Conservation (phyloP, 2,329 filamentous ascomycete species). For the Fusarium devonianum region DNA sequence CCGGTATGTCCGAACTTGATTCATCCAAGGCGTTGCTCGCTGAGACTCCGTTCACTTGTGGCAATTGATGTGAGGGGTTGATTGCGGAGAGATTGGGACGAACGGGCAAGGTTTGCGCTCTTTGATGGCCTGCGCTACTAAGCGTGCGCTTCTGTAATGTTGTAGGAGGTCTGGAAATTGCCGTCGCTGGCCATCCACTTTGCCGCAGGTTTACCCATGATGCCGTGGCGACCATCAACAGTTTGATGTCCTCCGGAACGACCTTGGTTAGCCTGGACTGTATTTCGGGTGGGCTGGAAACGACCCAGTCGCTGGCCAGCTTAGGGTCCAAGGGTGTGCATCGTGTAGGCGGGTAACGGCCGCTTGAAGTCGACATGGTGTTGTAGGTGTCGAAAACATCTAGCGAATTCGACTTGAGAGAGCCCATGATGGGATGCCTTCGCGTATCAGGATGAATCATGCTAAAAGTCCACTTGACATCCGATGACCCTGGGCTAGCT, state of each 20-base stretch:
- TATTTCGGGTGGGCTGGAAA: constrained; percentile 26
- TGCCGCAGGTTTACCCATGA: constrained; percentile 50
- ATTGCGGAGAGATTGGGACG: constrained; percentile 28
- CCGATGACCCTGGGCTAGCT: constrained; percentile 42
- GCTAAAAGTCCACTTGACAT: constrained; percentile 76
- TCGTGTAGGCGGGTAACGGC: constrained; percentile 56
- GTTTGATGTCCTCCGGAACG: constrained; percentile 46
- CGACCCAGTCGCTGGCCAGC: constrained; percentile 31
- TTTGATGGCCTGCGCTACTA: constrained; percentile 29
- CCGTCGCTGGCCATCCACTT: constrained; percentile 46
- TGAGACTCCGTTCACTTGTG: constrained; percentile 29
- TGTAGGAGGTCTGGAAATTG: constrained; percentile 41
- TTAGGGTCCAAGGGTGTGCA: constrained; percentile 40
- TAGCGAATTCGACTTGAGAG: constrained; percentile 67
- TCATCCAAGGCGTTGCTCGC: constrained; percentile 26
- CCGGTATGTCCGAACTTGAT: constrained; percentile 27
- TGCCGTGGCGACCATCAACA: constrained; percentile 49
- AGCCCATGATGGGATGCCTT: constrained; percentile 78
- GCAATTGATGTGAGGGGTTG: constrained; percentile 18
- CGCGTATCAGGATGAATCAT: constrained; percentile 73
- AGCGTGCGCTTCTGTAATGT: constrained; percentile 38
- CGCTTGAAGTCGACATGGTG: constrained; percentile 58
- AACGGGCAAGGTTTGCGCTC: constrained; percentile 31
- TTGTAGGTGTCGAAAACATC: constrained; percentile 75
- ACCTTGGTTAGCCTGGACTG: constrained; percentile 43